Evolutionary conservation across 768 basidiomycete species (phyloP), one percentile per base, ranked within the genome.

Genomic region (Boletus tylopilopsis): DNA sequence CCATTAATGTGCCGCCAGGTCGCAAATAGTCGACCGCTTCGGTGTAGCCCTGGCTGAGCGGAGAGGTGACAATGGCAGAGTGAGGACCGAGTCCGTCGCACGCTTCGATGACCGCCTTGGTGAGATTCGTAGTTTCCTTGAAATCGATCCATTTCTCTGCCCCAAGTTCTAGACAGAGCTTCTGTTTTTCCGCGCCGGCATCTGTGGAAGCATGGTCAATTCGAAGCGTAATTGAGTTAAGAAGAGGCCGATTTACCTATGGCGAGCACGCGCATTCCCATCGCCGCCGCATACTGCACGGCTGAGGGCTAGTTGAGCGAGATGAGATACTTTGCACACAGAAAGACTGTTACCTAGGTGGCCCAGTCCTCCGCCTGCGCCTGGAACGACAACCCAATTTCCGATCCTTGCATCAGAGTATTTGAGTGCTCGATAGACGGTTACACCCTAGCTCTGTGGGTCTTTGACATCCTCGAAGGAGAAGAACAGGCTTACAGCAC

Each of bases 361-460:
- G 8, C 90, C 91, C 27, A 92, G 81, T 13, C 90, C 89, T 48
- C 87, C 87, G 4, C 87, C 88, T 2, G 87, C 88, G 37, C 88
- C 88, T 11, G 86, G 82, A 40, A 92, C 71, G 19, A 82, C 84
- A 51, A 90, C 72, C 81, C 82, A 89, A 47, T 94, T 81, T 25
- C 90, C 87, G 8, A 82, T 77, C 24, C 68, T 73, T 7, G 81
- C 76, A 46, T 78, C 71, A 44, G 80, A 77, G 64, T 85, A 76
- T 67, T 93, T 94, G 57, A 94, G 71, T 0, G 90, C 92, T 50
- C 88, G 85, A 62, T 91, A 94, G 2, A 89, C 88, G 3, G 92
- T 94, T 19, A 94, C 73, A 39, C 88, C 89, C 84, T 85, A 42
- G 1, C 5, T 1, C 25, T 3, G 16, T 24, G 18, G 1, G 16